phyloP scores from a whole-genome alignment of 257 asterid species.

The Solanum dulcamara region DNA sequence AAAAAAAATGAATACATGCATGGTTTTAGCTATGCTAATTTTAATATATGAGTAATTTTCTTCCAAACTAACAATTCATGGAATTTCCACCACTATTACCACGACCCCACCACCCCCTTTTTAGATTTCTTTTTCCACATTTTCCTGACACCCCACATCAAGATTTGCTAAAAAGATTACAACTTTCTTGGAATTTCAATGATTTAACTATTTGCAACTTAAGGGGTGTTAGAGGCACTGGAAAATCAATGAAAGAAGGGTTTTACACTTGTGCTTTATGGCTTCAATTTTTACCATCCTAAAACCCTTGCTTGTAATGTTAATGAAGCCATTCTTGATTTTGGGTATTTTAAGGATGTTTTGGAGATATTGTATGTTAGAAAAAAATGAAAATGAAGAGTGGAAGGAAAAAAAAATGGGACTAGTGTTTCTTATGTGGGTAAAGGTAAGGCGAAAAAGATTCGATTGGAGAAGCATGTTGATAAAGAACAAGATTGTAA shows the following conservation, averaged over 20 bases:
- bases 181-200: slow-evolving; percentile 11
- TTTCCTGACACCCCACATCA: slow-evolving; percentile 8
- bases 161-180: neutral
- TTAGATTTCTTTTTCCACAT: slow-evolving; percentile 15
- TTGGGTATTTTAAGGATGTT: slow-evolving; percentile 21
- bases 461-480: neutral
- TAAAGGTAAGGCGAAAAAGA: neutral
- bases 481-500: neutral
- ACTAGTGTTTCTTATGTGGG: neutral
- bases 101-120: neutral
- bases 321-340: slow-evolving; percentile 5
- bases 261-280: slow-evolving; percentile 15
- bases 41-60: too few relatives aligned
- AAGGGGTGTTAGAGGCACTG: slow-evolving; percentile 21
- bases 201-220: slow-evolving; percentile 12
- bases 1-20: too few relatives aligned
- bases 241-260: slow-evolving; percentile 12
- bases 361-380: slow-evolving; percentile 13
- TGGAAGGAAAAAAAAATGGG: neutral
- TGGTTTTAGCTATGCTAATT: too few relatives aligned
- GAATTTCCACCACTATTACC: neutral
- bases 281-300: slow-evolving; percentile 9
- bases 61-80: too few relatives aligned
- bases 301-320: slow-evolving; percentile 10
- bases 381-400: neutral